Conservation (phyloP, 2,329 filamentous ascomycete species). For the Calonectria fujianensis region DNA sequence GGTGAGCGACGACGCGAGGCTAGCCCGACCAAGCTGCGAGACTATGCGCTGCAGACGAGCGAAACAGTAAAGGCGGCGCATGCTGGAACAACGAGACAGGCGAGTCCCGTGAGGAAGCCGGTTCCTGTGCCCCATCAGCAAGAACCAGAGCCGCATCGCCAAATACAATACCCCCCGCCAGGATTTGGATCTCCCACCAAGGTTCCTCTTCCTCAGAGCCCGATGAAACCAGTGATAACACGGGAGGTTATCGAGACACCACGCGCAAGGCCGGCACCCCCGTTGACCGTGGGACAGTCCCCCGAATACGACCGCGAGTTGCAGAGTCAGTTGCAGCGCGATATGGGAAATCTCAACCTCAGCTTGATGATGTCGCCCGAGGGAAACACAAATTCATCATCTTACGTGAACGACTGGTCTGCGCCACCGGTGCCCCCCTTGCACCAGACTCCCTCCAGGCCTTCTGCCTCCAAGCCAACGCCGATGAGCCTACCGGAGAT, state of each 20-base stretch:
- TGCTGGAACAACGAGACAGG: constrained; percentile 71
- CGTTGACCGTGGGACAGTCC: constrained; percentile 68
- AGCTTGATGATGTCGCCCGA: constrained; percentile 50
- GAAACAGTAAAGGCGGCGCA: constrained; percentile 75
- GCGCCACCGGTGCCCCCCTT: constrained; percentile 58
- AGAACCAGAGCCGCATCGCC: constrained; percentile 44
- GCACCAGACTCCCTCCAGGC: constrained; percentile 59
- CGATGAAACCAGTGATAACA: constrained; percentile 54
- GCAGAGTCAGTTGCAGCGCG: constrained; percentile 78
- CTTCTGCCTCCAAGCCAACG: constrained; percentile 62
- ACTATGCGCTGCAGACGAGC: constrained; percentile 65
- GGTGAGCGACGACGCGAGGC: constrained; percentile 70
- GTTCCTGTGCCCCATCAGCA: constrained; percentile 58
- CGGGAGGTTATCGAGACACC: constrained; percentile 68
- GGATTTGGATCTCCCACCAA: constrained; percentile 72
- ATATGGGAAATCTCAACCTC: constrained; percentile 75
- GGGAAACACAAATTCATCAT: constrained; percentile 38
- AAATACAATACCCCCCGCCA: constrained; percentile 35
- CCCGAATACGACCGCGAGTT: constrained; percentile 77
- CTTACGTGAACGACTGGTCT: constrained; percentile 42
- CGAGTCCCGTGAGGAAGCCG: constrained; percentile 77
- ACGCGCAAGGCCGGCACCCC: constrained; percentile 67
- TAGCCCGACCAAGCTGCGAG: constrained; percentile 72
- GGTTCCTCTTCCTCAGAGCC: constrained; percentile 73
- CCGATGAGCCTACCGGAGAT: constrained; percentile 72